Conservation (phyloP, 2,329 filamentous ascomycete species). For the Talaromyces rugulosus region DNA sequence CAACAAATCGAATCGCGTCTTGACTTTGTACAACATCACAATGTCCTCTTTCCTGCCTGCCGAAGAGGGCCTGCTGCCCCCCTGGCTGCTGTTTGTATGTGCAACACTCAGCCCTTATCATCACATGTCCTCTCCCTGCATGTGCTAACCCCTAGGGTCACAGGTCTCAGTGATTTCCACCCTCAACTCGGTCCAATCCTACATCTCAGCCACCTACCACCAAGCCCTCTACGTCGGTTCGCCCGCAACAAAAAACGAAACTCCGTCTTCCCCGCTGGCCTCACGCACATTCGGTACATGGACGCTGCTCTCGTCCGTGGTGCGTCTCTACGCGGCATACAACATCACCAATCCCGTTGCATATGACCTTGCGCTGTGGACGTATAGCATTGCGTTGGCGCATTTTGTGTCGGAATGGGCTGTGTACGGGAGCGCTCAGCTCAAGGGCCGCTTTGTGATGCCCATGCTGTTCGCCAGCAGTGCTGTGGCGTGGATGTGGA, state of each 20-base stretch:
- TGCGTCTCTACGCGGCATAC: constrained; percentile 81
- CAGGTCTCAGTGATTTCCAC: constrained; percentile 80
- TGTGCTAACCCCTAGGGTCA: background rate
- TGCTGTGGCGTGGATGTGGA: constrained; percentile 58
- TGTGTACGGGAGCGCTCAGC: constrained; percentile 69
- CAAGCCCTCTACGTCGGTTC: constrained; percentile 70
- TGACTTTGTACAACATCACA: background rate
- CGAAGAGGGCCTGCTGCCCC: constrained; percentile 7
- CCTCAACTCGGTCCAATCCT: constrained; percentile 81
- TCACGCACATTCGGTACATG: constrained; percentile 82
- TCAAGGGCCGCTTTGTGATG: constrained; percentile 56
- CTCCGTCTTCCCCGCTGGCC: constrained; percentile 66
- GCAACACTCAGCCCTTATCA: background rate
- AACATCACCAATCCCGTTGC: constrained; percentile 67
- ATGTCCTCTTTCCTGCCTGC: background rate
- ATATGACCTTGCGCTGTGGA: constrained; percentile 78
- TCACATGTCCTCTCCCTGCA: background rate
- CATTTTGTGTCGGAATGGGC: constrained; percentile 81
- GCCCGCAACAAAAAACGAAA: constrained; percentile 48
- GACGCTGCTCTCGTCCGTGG: constrained; percentile 72
- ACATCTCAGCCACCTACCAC: constrained; percentile 73
- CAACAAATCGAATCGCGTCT: background rate
- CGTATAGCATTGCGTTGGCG: constrained; percentile 69
- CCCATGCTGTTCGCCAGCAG: constrained; percentile 56
- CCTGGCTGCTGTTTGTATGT: constrained; percentile 10